These are phyloP conservation scores for Cryphonectria radicalis DNA, from an alignment of 2,329 filamentous ascomycete genomes.

Conservation along the genomic window DNA sequence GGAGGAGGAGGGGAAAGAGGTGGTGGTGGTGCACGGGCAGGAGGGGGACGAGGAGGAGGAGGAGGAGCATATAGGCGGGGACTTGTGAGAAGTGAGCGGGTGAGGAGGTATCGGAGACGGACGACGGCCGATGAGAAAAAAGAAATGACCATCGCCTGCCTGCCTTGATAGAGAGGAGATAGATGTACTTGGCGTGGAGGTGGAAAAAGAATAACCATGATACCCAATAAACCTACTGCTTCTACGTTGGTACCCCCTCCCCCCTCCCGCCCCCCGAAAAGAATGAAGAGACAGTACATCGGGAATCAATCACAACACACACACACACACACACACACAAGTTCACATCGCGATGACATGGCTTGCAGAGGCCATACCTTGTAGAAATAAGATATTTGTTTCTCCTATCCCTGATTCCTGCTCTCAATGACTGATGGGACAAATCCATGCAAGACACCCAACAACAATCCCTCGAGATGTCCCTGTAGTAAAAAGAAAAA, in stretches of 20 bases:
- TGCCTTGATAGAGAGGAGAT: not conserved
- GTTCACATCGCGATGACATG: not conserved
- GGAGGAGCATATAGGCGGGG: not conserved
- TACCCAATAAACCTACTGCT: conserved; percentile 1
- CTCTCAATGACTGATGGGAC: not conserved
- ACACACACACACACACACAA: not conserved
- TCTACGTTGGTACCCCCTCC: not conserved
- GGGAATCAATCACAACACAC: not conserved
- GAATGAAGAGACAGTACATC: not conserved
- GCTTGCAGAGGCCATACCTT: not conserved
- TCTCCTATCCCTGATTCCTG: conserved; percentile 8
- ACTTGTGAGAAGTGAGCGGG: not conserved
- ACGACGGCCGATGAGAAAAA: not conserved
- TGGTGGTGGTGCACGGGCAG: not conserved
- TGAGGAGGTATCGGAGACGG: not conserved
- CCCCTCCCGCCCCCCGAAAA: too few species aligned
- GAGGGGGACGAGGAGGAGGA: not conserved
- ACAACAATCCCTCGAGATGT: conserved; percentile 15
- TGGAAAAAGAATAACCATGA: not conserved
- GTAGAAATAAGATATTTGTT: conserved; percentile 12
- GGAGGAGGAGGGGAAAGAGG: not conserved
- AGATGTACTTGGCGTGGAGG: not conserved
- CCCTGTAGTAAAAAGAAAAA: conserved; percentile 12
- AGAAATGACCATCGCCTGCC: too few species aligned
- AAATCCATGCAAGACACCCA: conserved; percentile 7